phyloP scores from a whole-genome alignment of 208 protist genomes.

The Wallacemonas rigidus region DNA sequence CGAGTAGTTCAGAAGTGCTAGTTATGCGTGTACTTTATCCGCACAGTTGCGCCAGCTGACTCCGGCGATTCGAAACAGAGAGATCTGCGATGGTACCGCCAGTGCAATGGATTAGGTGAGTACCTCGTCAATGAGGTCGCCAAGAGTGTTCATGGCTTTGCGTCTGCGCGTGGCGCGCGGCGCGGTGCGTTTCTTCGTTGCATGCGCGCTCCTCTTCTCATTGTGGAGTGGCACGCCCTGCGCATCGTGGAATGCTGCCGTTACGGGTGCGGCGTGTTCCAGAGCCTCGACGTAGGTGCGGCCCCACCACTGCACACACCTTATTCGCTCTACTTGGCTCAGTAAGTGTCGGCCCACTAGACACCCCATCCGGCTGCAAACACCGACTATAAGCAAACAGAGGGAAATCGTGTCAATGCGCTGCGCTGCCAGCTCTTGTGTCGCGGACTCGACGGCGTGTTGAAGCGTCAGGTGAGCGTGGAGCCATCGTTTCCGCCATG shows the following conservation, averaged over 20 bases:
- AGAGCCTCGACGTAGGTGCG: conserved; percentile 2
- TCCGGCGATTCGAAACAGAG: too few species aligned
- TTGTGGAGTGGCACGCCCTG: neutral
- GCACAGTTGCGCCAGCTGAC: too few species aligned
- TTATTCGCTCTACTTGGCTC: neutral
- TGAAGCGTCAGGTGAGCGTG: conserved; percentile 20
- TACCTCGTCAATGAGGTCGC: neutral
- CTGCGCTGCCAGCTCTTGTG: conserved; percentile 48
- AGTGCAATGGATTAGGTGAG: too few species aligned
- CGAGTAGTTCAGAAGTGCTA: too few species aligned
- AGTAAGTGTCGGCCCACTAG: conserved; percentile 20
- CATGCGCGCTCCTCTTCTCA: neutral
- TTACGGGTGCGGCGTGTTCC: neutral
- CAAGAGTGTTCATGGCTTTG: neutral
- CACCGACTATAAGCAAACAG: conserved; percentile 33
- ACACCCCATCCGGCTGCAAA: conserved; percentile 49
- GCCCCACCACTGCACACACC: neutral
- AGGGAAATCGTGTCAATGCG: conserved; percentile 63
- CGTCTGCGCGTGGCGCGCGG: neutral
- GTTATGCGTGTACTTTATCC: too few species aligned
- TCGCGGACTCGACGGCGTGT: conserved; percentile 39
- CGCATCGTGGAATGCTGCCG: neutral
- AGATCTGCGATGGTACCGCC: too few species aligned
- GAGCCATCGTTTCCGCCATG: neutral
- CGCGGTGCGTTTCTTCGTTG: neutral